Conservation (phyloP, 2,329 filamentous ascomycete genomes). For the Rhynchosporium secalis region DNA sequence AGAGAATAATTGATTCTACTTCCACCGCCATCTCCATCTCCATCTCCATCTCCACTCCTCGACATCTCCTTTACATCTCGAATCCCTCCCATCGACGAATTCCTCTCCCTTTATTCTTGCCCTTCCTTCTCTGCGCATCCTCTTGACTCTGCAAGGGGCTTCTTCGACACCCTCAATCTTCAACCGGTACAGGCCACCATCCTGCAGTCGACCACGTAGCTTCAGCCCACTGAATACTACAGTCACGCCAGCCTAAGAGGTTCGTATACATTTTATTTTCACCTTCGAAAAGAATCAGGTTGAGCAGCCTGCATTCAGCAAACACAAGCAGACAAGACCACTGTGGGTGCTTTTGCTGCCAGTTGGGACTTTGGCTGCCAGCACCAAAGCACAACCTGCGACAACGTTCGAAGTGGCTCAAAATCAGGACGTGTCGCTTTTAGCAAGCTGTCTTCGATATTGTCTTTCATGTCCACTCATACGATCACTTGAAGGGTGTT, state of each 20-base stretch:
- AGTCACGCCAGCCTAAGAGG: conserved; percentile 18
- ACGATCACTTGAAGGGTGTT: conserved; percentile 19
- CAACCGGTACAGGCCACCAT: conserved; percentile 11
- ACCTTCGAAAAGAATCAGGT: neutral
- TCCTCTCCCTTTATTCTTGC: conserved; percentile 1
- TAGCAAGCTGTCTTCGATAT: neutral
- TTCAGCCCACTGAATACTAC: conserved; percentile 11
- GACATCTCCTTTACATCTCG: conserved; percentile 2
- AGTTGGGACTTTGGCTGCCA: neutral
- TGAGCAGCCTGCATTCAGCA: neutral
- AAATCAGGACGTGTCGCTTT: neutral
- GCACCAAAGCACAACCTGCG: neutral
- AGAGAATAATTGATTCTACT: conserved; percentile 1
- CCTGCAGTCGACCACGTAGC: conserved; percentile 10
- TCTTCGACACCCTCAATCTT: conserved; percentile 17
- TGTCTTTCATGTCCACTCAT: neutral
- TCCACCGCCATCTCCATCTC: neutral
- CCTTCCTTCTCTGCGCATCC: conserved; percentile 16
- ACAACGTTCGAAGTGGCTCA: neutral
- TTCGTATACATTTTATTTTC: conserved; percentile 22
- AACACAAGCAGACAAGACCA: neutral
- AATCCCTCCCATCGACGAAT: neutral
- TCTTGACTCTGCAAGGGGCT: conserved; percentile 21
- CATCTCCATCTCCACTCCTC: conserved; percentile 11
- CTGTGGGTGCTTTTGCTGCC: neutral